Conservation (phyloP, 1,284 basidiomycete genomes). For the Athelia sp. region DNA sequence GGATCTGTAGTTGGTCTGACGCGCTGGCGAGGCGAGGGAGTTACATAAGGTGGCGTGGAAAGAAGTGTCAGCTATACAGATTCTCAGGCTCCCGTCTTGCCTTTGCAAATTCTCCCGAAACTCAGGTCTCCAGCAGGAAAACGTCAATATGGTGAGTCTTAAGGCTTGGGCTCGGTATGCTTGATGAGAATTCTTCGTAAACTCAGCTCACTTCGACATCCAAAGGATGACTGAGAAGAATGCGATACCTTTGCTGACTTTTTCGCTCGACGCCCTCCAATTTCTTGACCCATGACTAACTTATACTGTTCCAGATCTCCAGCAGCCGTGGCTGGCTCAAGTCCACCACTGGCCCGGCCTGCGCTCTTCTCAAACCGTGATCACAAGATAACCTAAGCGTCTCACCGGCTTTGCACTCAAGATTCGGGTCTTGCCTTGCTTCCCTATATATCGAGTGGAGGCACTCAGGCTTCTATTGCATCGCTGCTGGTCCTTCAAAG, state of each 20-base stretch:
- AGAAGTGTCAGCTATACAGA: slow-evolving; percentile 36
- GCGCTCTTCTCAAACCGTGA: too few species aligned
- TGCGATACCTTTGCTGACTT: slow-evolving; percentile 35
- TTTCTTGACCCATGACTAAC: too few species aligned
- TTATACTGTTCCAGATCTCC: too few species aligned
- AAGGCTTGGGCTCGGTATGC: neutral
- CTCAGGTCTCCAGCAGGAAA: neutral
- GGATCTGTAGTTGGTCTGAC: slow-evolving; percentile 6
- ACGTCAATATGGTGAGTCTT: neutral
- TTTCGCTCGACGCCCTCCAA: too few species aligned
- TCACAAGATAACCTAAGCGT: too few species aligned
- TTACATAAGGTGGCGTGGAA: slow-evolving; percentile 18
- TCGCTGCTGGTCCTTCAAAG: too few species aligned
- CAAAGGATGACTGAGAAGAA: slow-evolving; percentile 47
- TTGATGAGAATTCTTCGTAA: slow-evolving; percentile 45
- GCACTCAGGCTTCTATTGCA: too few species aligned
- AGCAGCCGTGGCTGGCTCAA: too few species aligned
- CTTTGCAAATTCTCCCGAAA: neutral
- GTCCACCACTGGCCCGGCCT: too few species aligned
- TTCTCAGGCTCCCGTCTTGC: slow-evolving; percentile 5
- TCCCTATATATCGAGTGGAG: too few species aligned
- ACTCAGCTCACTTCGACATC: slow-evolving; percentile 66
- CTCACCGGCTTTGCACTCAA: too few species aligned
- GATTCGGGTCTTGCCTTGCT: too few species aligned
- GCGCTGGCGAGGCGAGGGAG: slow-evolving; percentile 12